Evolutionary conservation across 2,329 filamentous ascomycete genomes (phyloP).

Genomic region (Metarhizium sp.): DNA sequence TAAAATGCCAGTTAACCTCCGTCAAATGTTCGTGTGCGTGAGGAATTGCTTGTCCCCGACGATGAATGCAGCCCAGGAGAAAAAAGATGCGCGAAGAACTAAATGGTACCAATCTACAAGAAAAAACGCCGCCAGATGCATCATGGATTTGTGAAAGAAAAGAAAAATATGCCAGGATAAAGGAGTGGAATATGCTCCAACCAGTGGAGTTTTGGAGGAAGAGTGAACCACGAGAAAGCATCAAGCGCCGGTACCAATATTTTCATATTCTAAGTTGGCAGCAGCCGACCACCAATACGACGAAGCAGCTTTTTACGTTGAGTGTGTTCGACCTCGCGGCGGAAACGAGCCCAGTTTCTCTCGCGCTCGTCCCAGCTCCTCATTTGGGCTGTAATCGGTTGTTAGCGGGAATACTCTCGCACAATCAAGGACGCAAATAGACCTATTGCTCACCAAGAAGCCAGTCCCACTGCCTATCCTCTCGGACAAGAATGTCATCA

Average conservation of each 20-base stretch:
- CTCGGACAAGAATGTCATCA: conserved; percentile 43
- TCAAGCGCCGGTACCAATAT: background rate
- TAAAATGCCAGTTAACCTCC: background rate
- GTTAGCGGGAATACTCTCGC: background rate
- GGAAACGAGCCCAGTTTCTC: conserved; percentile 34
- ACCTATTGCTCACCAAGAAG: conserved; percentile 40
- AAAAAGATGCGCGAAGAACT: background rate
- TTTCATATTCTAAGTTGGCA: conserved; percentile 6
- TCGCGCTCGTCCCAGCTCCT: conserved; percentile 41
- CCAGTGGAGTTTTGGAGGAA: background rate
- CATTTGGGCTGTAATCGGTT: conserved; percentile 34
- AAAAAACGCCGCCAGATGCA: conserved; percentile 7
- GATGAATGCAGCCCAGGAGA: background rate
- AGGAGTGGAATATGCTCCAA: background rate
- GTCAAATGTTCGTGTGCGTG: background rate
- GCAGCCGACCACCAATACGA: conserved; percentile 26
- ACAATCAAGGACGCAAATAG: background rate
- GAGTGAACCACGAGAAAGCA: conserved; percentile 1
- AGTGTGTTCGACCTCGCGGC: conserved; percentile 26
- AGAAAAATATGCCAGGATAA: background rate
- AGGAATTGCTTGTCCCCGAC: background rate
- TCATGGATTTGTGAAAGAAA: conserved; percentile 3
- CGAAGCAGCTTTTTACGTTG: conserved; percentile 29
- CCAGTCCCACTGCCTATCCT: conserved; percentile 53
- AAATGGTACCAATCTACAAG: conserved; percentile 2